phyloP scores from a whole-genome alignment of 2,329 filamentous ascomycete genomes.

The Exophiala calicioides region DNA sequence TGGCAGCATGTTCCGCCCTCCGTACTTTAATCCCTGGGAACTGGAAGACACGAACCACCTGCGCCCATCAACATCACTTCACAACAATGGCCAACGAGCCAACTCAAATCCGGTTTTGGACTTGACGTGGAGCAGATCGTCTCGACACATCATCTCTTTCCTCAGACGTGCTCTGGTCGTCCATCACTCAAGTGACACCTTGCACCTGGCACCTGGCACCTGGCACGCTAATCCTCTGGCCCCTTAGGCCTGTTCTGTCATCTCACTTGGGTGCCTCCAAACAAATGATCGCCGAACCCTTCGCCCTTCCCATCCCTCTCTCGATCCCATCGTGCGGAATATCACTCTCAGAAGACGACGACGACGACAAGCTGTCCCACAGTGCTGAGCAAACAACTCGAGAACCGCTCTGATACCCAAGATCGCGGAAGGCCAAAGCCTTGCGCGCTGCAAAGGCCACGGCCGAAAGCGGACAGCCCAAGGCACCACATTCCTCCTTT shows the following conservation, averaged over 20 bases:
- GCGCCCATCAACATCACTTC: conserved; percentile 13
- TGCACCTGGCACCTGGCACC: too few species aligned
- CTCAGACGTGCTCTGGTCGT: conserved; percentile 13
- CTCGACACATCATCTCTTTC: conserved; percentile 6
- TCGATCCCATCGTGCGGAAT: too few species aligned
- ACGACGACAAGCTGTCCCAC: background rate
- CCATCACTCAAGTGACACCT: conserved; percentile 13
- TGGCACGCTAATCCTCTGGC: background rate
- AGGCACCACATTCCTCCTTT: conserved; percentile 20
- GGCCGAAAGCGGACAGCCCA: conserved; percentile 7
- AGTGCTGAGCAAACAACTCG: background rate
- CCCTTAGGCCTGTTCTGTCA: conserved; percentile 23
- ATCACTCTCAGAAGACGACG: too few species aligned
- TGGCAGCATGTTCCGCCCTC: too few species aligned
- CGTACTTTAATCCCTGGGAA: too few species aligned
- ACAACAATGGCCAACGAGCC: background rate
- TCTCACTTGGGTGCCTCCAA: too few species aligned
- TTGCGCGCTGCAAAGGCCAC: conserved; percentile 17
- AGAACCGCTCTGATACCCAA: background rate
- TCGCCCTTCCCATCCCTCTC: too few species aligned
- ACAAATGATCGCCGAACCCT: too few species aligned
- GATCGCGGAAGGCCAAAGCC: conserved; percentile 12
- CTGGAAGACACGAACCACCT: too few species aligned
- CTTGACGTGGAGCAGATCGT: conserved; percentile 17
- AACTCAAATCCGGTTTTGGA: conserved; percentile 1